A percentile compares a stretch with the other conserved stretches of the same genome.
Conservation (phyloP, 768 basidiomycete genomes). For the Candolleomyces efflorescens region DNA sequence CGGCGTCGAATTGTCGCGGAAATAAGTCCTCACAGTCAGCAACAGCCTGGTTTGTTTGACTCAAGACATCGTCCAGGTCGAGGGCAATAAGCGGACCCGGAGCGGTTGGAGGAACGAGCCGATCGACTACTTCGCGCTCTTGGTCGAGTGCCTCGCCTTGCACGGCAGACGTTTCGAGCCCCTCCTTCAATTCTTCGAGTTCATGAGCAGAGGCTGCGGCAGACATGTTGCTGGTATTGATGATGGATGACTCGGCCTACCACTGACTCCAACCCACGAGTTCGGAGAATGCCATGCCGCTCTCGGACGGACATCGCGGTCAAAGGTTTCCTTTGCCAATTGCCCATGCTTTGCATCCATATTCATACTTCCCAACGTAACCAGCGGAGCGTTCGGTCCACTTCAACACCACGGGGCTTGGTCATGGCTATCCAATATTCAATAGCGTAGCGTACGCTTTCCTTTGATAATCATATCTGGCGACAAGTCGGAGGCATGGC, state of each 20-base stretch:
- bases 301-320: no score
- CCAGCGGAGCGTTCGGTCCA: no score
- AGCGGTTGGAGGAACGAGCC: conserved; percentile 18
- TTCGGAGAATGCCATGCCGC: no score
- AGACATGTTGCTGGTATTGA: conserved; percentile 19
- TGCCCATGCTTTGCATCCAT: no score
- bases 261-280: not conserved
- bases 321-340: no score
- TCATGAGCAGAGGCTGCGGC: conserved; percentile 22
- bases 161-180: not conserved
- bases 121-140: conserved; percentile 13
- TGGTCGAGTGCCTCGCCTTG: not conserved
- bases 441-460: no score
- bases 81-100: conserved; percentile 48
- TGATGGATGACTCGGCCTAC: no score
- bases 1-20: no score
- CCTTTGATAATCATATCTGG: no score
- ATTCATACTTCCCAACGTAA: no score
- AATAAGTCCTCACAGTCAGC: conserved; percentile 44
- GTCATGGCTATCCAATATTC: no score
- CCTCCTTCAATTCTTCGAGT: conserved; percentile 9
- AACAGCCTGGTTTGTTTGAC: conserved; percentile 55
- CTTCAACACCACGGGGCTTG: no score
- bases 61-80: conserved; percentile 67
- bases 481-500: not conserved